Conservation (phyloP, 805 yeast species). For the Ogataea ramenticola region DNA sequence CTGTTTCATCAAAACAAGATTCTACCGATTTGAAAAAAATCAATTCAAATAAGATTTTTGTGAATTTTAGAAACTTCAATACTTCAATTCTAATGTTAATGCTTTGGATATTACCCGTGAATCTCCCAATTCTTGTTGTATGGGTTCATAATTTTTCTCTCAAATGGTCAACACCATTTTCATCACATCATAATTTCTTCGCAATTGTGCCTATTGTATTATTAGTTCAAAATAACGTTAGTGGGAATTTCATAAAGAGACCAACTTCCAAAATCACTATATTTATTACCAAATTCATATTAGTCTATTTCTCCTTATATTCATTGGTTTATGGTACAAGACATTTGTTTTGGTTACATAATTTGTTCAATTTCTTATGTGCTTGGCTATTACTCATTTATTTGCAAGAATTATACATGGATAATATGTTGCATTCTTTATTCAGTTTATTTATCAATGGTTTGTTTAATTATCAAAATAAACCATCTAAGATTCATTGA, state of each 20-base stretch:
- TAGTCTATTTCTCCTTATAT: constrained; percentile 52
- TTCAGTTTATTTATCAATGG: constrained; percentile 4
- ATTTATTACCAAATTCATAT: constrained; percentile 28
- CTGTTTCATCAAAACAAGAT: neutral
- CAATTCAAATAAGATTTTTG: neutral
- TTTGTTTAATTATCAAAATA: no score
- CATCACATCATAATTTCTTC: constrained; percentile 77
- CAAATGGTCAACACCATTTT: constrained; percentile 77
- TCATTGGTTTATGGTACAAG: constrained; percentile 68
- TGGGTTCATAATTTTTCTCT: constrained; percentile 74
- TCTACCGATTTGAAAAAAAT: neutral
- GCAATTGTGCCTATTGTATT: constrained; percentile 69
- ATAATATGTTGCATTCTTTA: neutral
- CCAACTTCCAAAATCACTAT: constrained; percentile 19
- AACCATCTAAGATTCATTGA: constrained; percentile 12
- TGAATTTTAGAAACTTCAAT: constrained; percentile 44
- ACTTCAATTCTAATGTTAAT: constrained; percentile 57
- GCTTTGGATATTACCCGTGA: constrained; percentile 75
- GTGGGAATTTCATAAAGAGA: constrained; percentile 40
- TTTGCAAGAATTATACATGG: constrained; percentile 16
- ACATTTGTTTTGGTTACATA: constrained; percentile 81
- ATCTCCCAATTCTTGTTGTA: constrained; percentile 70
- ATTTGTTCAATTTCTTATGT: constrained; percentile 59
- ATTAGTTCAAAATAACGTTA: constrained; percentile 46
- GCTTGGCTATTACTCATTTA: constrained; percentile 36